A percentile compares a stretch with the other conserved stretches of the same genome.
These are phyloP conservation scores for Lanmaoa pseudosensibilis DNA, from an alignment of 768 basidiomycete species.

Conservation along the genomic window DNA sequence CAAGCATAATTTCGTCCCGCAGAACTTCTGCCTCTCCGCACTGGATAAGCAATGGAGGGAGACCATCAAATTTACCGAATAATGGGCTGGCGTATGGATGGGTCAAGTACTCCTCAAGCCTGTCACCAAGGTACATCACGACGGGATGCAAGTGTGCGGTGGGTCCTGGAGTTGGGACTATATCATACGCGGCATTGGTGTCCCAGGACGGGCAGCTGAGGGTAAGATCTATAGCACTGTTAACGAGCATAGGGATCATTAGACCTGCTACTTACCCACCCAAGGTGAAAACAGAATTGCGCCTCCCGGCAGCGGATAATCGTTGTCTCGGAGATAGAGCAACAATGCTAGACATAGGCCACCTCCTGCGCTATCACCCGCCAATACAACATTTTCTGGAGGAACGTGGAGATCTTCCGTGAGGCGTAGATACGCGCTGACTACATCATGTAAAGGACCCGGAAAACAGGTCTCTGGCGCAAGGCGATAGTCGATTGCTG, in stretches of 20 bases:
- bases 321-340: slow-evolving; percentile 94
- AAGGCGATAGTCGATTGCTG: slow-evolving; percentile 91
- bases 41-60: slow-evolving; percentile 91
- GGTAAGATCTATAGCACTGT: slow-evolving; percentile 65
- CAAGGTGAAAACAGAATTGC: slow-evolving; percentile 92
- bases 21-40: slow-evolving; percentile 93
- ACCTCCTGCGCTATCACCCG: slow-evolving; percentile 94
- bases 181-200: slow-evolving; percentile 83
- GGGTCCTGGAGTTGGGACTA: slow-evolving; percentile 67
- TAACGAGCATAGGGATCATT: slow-evolving; percentile 6
- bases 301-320: slow-evolving; percentile 79
- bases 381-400: slow-evolving; percentile 84
- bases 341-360: slow-evolving; percentile 81
- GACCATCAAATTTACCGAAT: slow-evolving; percentile 82
- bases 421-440: slow-evolving; percentile 83
- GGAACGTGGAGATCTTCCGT: slow-evolving; percentile 87
- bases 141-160: slow-evolving; percentile 93
- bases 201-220: slow-evolving; percentile 99
- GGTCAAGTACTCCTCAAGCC: slow-evolving; percentile 78
- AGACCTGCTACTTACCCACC: slow-evolving; percentile 67
- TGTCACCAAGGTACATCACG: slow-evolving; percentile 86
- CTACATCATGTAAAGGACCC: slow-evolving; percentile 83
- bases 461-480: slow-evolving; percentile 96
- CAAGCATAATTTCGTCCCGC: slow-evolving; percentile 87
- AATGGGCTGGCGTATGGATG: slow-evolving; percentile 96